These are phyloP conservation scores for Arthrinium phaeospermum DNA, from an alignment of 2,329 filamentous ascomycete species.

Conservation along the genomic window DNA sequence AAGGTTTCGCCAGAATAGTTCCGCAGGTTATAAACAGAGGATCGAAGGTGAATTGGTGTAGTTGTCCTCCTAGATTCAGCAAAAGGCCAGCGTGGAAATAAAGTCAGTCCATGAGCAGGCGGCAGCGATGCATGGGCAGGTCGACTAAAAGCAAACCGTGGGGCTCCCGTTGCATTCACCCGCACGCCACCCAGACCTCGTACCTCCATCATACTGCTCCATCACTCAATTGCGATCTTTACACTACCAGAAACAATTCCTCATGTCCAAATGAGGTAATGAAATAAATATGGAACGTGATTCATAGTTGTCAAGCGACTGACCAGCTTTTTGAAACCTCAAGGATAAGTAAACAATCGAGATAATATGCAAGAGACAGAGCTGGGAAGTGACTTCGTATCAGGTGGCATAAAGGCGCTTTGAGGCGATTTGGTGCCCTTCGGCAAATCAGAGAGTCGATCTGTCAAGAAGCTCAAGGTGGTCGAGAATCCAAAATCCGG, in stretches of 20 bases:
- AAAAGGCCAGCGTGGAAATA: slow-evolving; percentile 53
- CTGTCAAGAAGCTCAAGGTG: slow-evolving; percentile 21
- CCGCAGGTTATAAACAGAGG: not conserved
- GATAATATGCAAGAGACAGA: not conserved
- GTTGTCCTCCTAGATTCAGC: slow-evolving; percentile 30
- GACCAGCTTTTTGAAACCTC: too few relatives aligned
- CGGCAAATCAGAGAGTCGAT: slow-evolving; percentile 8
- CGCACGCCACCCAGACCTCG: not conserved
- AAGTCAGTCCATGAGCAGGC: not conserved
- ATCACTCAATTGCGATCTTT: too few relatives aligned
- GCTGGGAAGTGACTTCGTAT: not conserved
- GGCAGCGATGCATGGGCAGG: not conserved
- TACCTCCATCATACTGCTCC: too few relatives aligned
- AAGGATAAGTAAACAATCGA: too few relatives aligned
- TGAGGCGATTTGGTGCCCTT: too few relatives aligned
- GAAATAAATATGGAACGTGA: too few relatives aligned
- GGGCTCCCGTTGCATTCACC: not conserved
- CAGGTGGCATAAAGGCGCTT: too few relatives aligned
- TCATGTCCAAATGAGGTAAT: too few relatives aligned
- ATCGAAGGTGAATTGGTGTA: slow-evolving; percentile 27
- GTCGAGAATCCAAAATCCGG: slow-evolving; percentile 15
- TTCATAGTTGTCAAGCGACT: too few relatives aligned
- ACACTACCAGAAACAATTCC: too few relatives aligned
- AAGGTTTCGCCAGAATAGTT: not conserved
- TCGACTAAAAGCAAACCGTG: not conserved